Evolutionary conservation across 2,329 filamentous ascomycete species (phyloP).

Genomic region (Cercospora sojina): DNA sequence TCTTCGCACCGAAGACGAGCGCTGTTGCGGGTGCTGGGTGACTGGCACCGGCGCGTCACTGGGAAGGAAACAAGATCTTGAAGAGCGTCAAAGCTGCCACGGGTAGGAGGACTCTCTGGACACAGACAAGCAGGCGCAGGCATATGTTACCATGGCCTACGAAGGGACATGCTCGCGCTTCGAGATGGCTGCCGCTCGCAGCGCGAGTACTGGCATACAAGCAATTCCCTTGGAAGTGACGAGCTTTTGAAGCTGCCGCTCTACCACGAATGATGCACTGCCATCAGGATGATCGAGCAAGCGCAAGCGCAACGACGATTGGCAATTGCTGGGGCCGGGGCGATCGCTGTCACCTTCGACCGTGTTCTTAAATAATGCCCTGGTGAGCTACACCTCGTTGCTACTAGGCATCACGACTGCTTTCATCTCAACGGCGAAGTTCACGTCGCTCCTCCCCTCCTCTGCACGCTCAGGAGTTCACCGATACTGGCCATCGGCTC

Average conservation of each 20-base stretch:
- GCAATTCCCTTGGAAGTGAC: background rate
- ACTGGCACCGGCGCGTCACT: background rate
- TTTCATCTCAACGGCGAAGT: background rate
- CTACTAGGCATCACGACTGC: background rate
- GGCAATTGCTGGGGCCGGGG: too few relatives aligned
- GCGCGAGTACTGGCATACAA: background rate
- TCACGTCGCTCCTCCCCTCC: background rate
- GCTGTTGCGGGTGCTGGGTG: conserved; percentile 1
- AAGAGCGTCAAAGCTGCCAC: background rate
- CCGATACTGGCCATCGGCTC: background rate
- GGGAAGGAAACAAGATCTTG: background rate
- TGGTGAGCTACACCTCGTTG: background rate
- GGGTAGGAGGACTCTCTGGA: background rate
- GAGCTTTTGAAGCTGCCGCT: background rate
- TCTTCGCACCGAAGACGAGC: conserved; percentile 54
- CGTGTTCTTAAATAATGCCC: too few relatives aligned
- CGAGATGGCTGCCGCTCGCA: background rate
- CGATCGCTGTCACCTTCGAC: too few relatives aligned
- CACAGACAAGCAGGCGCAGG: background rate
- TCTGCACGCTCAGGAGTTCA: background rate
- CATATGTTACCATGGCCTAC: background rate
- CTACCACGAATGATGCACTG: background rate
- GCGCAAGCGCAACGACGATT: too few relatives aligned
- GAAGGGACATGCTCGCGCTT: background rate
- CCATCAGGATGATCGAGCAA: background rate